These are phyloP conservation scores for Solanum dulcamara DNA, from an alignment of 257 asterid genomes.

Conservation along the genomic window DNA sequence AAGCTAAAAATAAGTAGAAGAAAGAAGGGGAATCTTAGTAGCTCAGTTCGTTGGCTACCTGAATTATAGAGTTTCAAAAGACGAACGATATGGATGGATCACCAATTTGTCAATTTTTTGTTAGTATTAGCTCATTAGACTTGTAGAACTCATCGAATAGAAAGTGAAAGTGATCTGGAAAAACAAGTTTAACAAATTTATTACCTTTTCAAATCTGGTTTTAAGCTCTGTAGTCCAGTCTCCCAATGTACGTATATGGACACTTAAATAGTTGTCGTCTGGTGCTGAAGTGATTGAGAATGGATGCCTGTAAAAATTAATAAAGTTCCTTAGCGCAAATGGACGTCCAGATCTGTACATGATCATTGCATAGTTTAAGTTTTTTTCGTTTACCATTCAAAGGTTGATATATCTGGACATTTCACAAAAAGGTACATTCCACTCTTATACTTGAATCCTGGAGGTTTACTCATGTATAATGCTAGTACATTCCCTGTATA, in stretches of 20 bases:
- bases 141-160: not conserved
- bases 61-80: not conserved
- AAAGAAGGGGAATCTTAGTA: not conserved
- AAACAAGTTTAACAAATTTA: not conserved
- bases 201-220: conserved; percentile 52
- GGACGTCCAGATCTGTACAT: not conserved
- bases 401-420: conserved; percentile 67
- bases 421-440: conserved; percentile 93
- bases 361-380: not conserved
- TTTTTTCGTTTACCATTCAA: conserved; percentile 51
- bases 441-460: conserved; percentile 80
- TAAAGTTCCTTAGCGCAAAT: not conserved
- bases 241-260: conserved; percentile 77
- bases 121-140: not conserved
- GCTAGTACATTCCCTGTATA: conserved; percentile 87
- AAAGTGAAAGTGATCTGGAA: not conserved
- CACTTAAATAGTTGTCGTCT: conserved; percentile 66
- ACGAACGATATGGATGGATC: not conserved
- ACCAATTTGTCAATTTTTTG: not conserved
- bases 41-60: not conserved
- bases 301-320: conserved; percentile 57
- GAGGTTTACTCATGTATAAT: conserved; percentile 72
- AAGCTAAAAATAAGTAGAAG: not conserved
- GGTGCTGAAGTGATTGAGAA: conserved; percentile 97
- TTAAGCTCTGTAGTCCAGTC: conserved; percentile 90